Conservation (phyloP, 768 basidiomycete species). For the Lactifluus rugatus region DNA sequence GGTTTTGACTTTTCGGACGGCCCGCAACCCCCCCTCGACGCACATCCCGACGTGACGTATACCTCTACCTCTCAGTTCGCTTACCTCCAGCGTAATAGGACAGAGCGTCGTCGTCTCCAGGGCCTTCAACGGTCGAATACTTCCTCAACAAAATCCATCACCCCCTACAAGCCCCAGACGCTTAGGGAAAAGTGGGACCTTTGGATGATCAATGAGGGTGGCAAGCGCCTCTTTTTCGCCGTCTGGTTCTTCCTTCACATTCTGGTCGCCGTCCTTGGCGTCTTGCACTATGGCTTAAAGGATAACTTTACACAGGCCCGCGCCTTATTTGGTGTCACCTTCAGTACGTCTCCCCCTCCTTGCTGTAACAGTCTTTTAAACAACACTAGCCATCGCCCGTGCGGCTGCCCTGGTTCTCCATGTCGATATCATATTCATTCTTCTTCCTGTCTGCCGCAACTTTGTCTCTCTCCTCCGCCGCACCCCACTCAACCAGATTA, state of each 20-base stretch:
- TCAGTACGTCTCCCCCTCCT: conserved; percentile 38
- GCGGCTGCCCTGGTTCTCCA: conserved; percentile 84
- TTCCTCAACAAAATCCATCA: conserved; percentile 22
- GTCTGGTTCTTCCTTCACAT: conserved; percentile 75
- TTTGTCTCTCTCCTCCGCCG: conserved; percentile 84
- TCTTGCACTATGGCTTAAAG: conserved; percentile 67
- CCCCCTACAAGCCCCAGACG: conserved; percentile 31
- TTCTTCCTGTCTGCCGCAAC: conserved; percentile 91
- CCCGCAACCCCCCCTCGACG: conserved; percentile 11
- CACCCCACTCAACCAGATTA: conserved; percentile 74
- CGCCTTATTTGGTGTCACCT: conserved; percentile 63
- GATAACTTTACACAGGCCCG: conserved; percentile 68
- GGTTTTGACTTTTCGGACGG: conserved; percentile 18
- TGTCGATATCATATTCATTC: conserved; percentile 86
- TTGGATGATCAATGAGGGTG: conserved; percentile 97
- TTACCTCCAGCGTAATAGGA: conserved; percentile 75
- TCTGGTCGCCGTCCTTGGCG: conserved; percentile 67
- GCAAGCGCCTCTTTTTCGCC: conserved; percentile 65
- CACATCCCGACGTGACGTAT: conserved; percentile 10
- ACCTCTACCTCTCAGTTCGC: conserved; percentile 26
- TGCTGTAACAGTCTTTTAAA: not conserved
- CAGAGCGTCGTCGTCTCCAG: conserved; percentile 75
- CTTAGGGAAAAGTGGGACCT: conserved; percentile 41
- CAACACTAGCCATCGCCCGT: conserved; percentile 64
- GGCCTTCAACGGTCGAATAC: conserved; percentile 64